Base-by-base conservation (phyloP, 2,329 filamentous ascomycete species). In the Emergomyces africanus region DNA sequence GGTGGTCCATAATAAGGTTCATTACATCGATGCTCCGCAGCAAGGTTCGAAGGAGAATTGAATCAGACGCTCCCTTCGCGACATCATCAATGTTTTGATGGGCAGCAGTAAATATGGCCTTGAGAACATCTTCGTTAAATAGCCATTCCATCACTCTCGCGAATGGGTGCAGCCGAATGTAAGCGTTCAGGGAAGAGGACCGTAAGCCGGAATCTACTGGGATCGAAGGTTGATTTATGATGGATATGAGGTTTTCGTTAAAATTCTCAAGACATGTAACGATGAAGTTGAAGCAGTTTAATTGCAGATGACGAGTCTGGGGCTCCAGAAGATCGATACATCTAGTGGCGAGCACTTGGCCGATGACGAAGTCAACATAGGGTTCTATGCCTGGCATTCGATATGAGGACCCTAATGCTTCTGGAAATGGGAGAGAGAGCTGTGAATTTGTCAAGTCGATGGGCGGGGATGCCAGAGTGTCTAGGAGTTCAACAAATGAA, bases 71-170 rank as follows among this genome's bases (percentile, higher is more conserved):
- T 12, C 89, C 83, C 65, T 83, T 84, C 62, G 88, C 83, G 46
- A 96, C 81, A 60, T 88, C 85, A 8, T 81, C 78, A 18, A 86
- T 76, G 64, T 92, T 83, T 69, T 95, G 87, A 65, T 92, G 88
- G 35, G 94, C 83, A 12, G 87, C 83, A 59, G 83, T 80, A 71
- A 96, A 92, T 1, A 99, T 75, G 15, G 86, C 83, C 64, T 82
- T 83, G 66, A 95, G 83, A 25, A 96, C 89, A 64, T 87, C 89
- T 67, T 95, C 89, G 69, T 95, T 96, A 73, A 95, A 96, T 74
- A 99, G 83, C 90, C 94, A 97, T 69, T 99, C 94, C 88, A 97
- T 96, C 18, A 95, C 86, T 61, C 95, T 84, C 2, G 89, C 85
- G 68, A 97, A 99, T 0, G 95, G 92, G 74, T 99, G 95, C 57